phyloP scores from a whole-genome alignment of 768 basidiomycete genomes.

The Collybia nuda region DNA sequence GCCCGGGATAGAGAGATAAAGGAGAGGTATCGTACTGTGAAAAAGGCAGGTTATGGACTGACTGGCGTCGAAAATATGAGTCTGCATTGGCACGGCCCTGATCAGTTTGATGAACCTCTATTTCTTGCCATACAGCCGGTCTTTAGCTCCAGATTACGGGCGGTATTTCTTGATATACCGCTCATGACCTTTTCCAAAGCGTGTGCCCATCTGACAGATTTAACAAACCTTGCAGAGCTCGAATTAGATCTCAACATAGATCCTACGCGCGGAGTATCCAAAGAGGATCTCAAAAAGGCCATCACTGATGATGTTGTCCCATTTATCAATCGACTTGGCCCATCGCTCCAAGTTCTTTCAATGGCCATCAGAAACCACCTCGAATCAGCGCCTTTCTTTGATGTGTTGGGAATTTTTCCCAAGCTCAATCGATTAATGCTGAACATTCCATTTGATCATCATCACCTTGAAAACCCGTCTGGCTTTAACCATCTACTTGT shows the following conservation, averaged over 20 bases:
- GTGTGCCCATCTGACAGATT: not conserved
- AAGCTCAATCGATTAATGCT: slow-evolving; percentile 14
- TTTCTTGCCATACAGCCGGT: slow-evolving; percentile 11
- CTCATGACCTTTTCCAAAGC: not conserved
- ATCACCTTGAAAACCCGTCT: slow-evolving; percentile 17
- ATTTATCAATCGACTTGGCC: slow-evolving; percentile 17
- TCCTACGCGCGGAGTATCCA: not conserved
- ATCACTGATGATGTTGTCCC: slow-evolving; percentile 17
- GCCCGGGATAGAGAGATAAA: slow-evolving; percentile 5
- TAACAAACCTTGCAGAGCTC: slow-evolving; percentile 3
- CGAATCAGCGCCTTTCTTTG: slow-evolving; percentile 16
- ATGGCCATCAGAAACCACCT: slow-evolving; percentile 21
- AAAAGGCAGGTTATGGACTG: slow-evolving; percentile 11
- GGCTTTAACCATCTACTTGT: slow-evolving; percentile 16
- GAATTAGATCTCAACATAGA: not conserved
- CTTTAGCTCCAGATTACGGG: slow-evolving; percentile 9
- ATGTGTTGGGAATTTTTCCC: slow-evolving; percentile 15
- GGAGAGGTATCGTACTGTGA: slow-evolving; percentile 14
- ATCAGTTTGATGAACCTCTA: slow-evolving; percentile 16
- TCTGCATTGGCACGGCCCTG: slow-evolving; percentile 18
- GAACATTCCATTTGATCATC: slow-evolving; percentile 20
- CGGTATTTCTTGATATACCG: slow-evolving; percentile 3
- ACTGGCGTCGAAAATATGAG: slow-evolving; percentile 17
- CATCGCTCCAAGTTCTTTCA: slow-evolving; percentile 16
- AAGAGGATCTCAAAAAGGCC: slow-evolving; percentile 4